A percentile compares a stretch with the other conserved stretches of the same genome.
Evolutionary conservation across 305 asterid genomes (phyloP).

Genomic region (Solanum hybrid): DNA sequence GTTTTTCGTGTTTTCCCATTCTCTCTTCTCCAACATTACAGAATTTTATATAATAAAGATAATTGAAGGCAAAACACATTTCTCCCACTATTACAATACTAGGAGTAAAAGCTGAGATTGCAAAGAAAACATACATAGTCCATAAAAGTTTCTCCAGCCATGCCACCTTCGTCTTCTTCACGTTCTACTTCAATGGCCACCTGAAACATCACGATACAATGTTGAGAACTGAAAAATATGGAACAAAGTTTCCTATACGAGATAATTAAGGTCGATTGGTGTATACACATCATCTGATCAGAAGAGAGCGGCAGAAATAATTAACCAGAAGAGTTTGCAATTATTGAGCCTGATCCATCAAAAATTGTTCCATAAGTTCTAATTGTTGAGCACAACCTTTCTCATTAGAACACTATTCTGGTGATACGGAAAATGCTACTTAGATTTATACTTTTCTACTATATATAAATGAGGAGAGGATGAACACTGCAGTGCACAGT

Average conservation of each 20-base stretch:
- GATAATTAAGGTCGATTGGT: not conserved
- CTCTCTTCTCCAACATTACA: constrained; percentile 4
- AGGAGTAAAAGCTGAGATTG: not conserved
- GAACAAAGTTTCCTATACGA: not conserved
- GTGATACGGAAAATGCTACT: not conserved
- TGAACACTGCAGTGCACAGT: not conserved
- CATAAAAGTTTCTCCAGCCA: constrained; percentile 88
- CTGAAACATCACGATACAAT: constrained; percentile 26
- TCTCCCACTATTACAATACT: not conserved
- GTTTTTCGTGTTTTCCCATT: not conserved
- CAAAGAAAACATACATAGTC: constrained; percentile 54
- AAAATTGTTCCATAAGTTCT: not conserved
- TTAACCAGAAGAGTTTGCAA: not conserved
- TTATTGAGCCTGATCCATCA: not conserved
- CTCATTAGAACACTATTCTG: not conserved
- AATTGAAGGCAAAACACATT: not conserved
- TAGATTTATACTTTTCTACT: not conserved
- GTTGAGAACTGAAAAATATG: constrained; percentile 6
- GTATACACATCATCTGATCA: not conserved
- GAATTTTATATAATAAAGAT: not conserved
- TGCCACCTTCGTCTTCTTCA: constrained; percentile 96
- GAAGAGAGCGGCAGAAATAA: not conserved
- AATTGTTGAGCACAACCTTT: not conserved
- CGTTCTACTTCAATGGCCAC: constrained; percentile 93
- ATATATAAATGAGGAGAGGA: not conserved